Percentiles rank a stretch among this genome's conserved stretches.
phyloP scores from a whole-genome alignment of 106 monocot species.

The Platanthera zijinensis region DNA sequence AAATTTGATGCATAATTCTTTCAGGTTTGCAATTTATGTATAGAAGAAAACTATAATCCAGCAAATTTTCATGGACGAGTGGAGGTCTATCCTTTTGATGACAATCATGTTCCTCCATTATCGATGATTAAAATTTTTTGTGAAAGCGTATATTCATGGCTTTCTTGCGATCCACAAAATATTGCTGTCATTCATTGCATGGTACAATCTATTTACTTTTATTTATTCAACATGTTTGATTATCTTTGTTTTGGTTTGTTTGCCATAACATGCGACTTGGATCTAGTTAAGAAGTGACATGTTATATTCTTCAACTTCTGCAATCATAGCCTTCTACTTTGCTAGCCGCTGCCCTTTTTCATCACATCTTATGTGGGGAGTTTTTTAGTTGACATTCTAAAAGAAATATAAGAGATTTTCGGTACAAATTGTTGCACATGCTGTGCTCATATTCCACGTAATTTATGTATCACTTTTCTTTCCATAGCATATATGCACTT shows the following conservation, averaged over 20 bases:
- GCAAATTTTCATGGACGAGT: conserved; percentile 55
- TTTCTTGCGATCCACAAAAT: conserved; percentile 38
- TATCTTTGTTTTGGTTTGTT: neutral
- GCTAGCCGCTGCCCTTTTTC: no score
- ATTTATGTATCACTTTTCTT: no score
- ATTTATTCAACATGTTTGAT: neutral
- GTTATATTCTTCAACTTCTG: no score
- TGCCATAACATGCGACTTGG: no score
- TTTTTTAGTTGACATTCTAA: no score
- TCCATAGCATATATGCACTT: no score
- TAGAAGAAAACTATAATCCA: conserved; percentile 43
- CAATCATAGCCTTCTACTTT: no score
- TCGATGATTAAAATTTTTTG: conserved; percentile 42
- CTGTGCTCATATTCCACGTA: no score
- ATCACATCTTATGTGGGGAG: no score
- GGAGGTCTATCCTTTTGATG: conserved; percentile 49
- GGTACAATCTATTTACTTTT: conserved; percentile 22
- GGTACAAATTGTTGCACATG: no score
- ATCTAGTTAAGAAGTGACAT: no score
- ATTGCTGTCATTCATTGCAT: conserved; percentile 54
- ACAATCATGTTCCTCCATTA: conserved; percentile 49
- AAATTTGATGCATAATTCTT: neutral
- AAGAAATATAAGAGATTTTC: no score
- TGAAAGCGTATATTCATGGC: conserved; percentile 48
- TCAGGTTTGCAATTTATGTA: conserved; percentile 47